Base-by-base conservation (phyloP, 179 eudicot genomes). In the Silene vulgaris region DNA sequence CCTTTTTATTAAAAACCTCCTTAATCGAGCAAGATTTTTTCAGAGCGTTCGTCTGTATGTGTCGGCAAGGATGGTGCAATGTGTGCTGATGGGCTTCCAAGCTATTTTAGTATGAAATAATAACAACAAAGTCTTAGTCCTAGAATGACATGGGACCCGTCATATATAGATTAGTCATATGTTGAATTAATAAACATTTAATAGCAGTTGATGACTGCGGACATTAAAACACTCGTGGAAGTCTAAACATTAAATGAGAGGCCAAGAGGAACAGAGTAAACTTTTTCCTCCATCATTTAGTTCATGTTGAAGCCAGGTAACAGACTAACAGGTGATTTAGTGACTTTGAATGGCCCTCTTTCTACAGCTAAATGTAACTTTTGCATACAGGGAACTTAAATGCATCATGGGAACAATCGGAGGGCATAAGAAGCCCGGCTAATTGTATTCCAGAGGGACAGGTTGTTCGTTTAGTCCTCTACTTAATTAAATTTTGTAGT, bases 371-470 rank as follows among this genome's bases (percentile, higher is more conserved):
- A 40, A 56, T 56, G 19, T n/a, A 28, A 23, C 28, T 61, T 63
- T 16, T 37, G 20, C 19, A 66, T 78, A 79, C 88, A 95, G 99
- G 89, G 71, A 81, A 72, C 54, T 71, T 76, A 70, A 86, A 82
- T 84, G 76, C 91, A 69, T 84, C 91, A 17, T 83, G 88, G 89
- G 88, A 89, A 78, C 88, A 82, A 74, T 81, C 97, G 67, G 93
- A 84, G 80, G 87, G 82, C 75, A 59, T 82, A 76, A 85, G 82
- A 79, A 85, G 87, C 84, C 84, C 91, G 60, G 99, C 85, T 77
- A 79, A 83, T 65, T 82, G 83, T 84, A 91, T 93, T 64, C 98
- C 98, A 56, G 98, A 91, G 79, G 86, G 84, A 84, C 93, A 91
- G 96, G 97, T 90, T 84, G 74, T 74, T 71, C 26, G 61, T 72